Evolutionary conservation across 2,329 filamentous ascomycete genomes (phyloP).

Genomic region (Bipolaris cookei): DNA sequence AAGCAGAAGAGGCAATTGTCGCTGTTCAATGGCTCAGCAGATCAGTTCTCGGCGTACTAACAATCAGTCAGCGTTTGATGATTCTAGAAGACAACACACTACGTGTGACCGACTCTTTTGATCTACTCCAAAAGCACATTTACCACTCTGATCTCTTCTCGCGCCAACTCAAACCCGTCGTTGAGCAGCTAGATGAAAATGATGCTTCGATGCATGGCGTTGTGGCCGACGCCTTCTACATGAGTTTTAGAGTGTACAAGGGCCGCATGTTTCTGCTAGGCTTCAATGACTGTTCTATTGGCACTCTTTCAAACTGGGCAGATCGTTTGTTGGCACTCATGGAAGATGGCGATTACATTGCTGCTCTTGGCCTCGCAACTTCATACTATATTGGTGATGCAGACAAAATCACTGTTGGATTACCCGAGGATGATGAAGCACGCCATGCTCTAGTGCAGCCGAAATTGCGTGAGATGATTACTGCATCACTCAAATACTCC

Average conservation of each 20-base stretch:
- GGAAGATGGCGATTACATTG: constrained; percentile 95
- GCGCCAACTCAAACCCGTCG: constrained; percentile 78
- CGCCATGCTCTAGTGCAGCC: constrained; percentile 84
- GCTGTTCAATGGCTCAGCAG: constrained; percentile 96
- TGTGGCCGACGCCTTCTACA: constrained; percentile 95
- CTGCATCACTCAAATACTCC: constrained; percentile 86
- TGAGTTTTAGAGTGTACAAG: constrained; percentile 97
- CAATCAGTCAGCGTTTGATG: constrained; percentile 90
- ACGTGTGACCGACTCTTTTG: constrained; percentile 92
- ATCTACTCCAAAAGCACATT: constrained; percentile 88
- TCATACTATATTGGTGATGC: constrained; percentile 89
- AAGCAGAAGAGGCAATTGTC: constrained; percentile 92
- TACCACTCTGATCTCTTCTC: constrained; percentile 93
- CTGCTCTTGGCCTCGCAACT: constrained; percentile 86
- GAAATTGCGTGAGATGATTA: constrained; percentile 91
- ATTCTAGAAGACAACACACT: constrained; percentile 86
- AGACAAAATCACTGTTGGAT: constrained; percentile 91
- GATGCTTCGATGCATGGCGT: constrained; percentile 92
- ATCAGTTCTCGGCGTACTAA: constrained; percentile 88
- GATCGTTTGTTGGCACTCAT: constrained; percentile 91
- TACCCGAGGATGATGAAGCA: constrained; percentile 80
- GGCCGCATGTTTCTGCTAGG: constrained; percentile 89
- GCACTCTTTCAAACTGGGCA: constrained; percentile 94
- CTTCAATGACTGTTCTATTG: constrained; percentile 91
- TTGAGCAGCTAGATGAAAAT: constrained; percentile 87